These are phyloP conservation scores for Bipolaris zeicola DNA, from an alignment of 2,329 filamentous ascomycete genomes.

Conservation along the genomic window DNA sequence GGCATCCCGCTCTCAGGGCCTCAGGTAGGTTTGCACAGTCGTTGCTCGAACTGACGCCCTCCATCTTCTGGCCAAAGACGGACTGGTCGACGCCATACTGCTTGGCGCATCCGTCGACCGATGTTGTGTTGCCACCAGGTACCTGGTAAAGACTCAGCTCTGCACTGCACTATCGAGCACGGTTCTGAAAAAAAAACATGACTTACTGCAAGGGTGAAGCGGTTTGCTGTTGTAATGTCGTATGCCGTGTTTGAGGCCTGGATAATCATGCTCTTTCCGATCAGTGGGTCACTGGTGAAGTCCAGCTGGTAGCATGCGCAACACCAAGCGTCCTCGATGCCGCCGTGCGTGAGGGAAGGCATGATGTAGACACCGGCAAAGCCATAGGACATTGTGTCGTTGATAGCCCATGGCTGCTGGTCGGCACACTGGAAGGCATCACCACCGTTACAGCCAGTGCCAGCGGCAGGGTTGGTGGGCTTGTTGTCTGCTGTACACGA, in stretches of 20 bases:
- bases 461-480: conserved; percentile 56
- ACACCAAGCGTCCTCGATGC: conserved; percentile 66
- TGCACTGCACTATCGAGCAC: background rate
- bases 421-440: conserved; percentile 63
- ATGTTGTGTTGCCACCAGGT: conserved; percentile 46
- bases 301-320: conserved; percentile 69
- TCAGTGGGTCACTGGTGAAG: conserved; percentile 61
- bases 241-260: conserved; percentile 67
- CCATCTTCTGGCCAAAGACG: conserved; percentile 39
- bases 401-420: conserved; percentile 67
- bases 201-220: conserved; percentile 46
- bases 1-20: conserved; percentile 32
- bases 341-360: conserved; percentile 42
- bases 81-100: conserved; percentile 41
- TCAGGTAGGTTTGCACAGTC: conserved; percentile 45
- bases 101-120: conserved; percentile 39
- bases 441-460: conserved; percentile 62
- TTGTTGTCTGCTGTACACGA: conserved; percentile 63
- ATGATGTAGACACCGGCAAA: conserved; percentile 65
- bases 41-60: conserved; percentile 36
- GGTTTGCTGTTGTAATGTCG: conserved; percentile 41
- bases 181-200: background rate
- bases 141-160: conserved; percentile 30
- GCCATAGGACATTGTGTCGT: conserved; percentile 64
- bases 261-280: conserved; percentile 67